phyloP scores from a whole-genome alignment of 176 grass and related monocot genomes.

The Paspalum notatum region DNA sequence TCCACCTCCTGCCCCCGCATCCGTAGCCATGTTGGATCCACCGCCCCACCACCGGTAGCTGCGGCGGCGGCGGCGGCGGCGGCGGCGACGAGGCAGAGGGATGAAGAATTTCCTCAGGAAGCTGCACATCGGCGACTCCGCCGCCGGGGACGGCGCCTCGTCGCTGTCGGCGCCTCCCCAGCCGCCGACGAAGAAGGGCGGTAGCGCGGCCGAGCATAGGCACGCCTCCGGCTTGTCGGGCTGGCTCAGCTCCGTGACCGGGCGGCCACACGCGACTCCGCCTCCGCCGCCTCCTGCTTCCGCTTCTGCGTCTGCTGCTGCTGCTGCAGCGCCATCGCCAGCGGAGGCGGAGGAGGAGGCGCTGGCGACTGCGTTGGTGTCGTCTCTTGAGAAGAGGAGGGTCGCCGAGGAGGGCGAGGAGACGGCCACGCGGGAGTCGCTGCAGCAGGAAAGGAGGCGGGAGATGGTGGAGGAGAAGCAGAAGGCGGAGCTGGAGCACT shows the following conservation, averaged over 20 bases:
- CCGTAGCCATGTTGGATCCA: slow-evolving; percentile 67
- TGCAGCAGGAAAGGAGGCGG: slow-evolving; percentile 20
- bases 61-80: slow-evolving; percentile 24
- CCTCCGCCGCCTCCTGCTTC: background rate
- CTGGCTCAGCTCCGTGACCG: slow-evolving; percentile 82
- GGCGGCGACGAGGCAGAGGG: background rate
- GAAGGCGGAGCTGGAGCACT: slow-evolving; percentile 79
- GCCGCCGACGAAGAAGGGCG: slow-evolving; percentile 41
- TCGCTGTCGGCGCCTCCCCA: slow-evolving; percentile 43
- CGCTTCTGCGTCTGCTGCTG: background rate
- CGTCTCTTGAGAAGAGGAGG: slow-evolving; percentile 30
- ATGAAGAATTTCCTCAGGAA: slow-evolving; percentile 99
- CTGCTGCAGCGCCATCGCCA: background rate
- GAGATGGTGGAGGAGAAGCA: slow-evolving; percentile 38
- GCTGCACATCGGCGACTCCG: slow-evolving; percentile 80
- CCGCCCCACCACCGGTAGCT: slow-evolving; percentile 45
- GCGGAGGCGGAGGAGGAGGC: slow-evolving; percentile 27
- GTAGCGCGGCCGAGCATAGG: slow-evolving; percentile 36
- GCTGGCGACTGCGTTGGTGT: slow-evolving; percentile 4
- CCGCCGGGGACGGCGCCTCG: slow-evolving; percentile 44
- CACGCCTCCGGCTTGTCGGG: slow-evolving; percentile 59
- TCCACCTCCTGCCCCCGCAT: slow-evolving; percentile 14
- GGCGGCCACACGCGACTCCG: slow-evolving; percentile 35
- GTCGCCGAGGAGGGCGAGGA: slow-evolving; percentile 18
- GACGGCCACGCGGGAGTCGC: slow-evolving; percentile 5